Conservation (phyloP, 2,329 filamentous ascomycete genomes). For the Talaromyces sp. region DNA sequence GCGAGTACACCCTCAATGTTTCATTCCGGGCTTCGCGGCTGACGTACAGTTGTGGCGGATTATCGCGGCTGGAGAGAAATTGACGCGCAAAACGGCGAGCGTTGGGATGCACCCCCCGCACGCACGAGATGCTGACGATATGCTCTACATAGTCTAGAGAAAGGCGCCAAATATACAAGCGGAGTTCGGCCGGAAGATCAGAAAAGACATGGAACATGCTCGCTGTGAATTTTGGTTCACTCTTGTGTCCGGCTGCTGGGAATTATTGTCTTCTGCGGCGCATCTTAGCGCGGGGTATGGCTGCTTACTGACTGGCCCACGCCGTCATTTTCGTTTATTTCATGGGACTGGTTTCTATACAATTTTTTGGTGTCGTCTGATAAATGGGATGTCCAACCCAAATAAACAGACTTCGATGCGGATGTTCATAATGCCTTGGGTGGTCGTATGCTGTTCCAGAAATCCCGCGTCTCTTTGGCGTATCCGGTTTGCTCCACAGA, state of each 20-base stretch:
- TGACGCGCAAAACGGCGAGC: not conserved
- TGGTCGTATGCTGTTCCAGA: slow-evolving; percentile 16
- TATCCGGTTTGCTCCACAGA: slow-evolving; percentile 18
- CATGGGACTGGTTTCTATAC: not conserved
- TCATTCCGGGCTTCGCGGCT: not conserved
- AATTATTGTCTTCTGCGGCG: not conserved
- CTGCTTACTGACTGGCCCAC: not conserved
- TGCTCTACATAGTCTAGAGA: not conserved
- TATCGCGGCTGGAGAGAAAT: not conserved
- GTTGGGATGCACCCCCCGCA: not conserved
- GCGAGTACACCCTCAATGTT: not conserved
- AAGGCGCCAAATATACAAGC: not conserved
- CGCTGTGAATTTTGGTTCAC: not conserved
- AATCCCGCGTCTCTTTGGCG: slow-evolving; percentile 13
- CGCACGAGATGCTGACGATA: not conserved
- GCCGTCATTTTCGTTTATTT: not conserved
- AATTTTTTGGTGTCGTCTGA: not conserved
- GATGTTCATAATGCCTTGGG: not conserved
- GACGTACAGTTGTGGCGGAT: not conserved
- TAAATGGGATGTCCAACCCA: not conserved
- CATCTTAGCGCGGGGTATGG: not conserved
- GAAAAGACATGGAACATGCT: not conserved
- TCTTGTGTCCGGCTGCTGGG: not conserved
- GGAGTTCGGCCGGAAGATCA: not conserved
- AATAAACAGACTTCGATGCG: not conserved